Percentiles rank a stretch among this genome's conserved stretches.
Conservation (phyloP, 129 eudicot species). For the Tagetes erecta region DNA sequence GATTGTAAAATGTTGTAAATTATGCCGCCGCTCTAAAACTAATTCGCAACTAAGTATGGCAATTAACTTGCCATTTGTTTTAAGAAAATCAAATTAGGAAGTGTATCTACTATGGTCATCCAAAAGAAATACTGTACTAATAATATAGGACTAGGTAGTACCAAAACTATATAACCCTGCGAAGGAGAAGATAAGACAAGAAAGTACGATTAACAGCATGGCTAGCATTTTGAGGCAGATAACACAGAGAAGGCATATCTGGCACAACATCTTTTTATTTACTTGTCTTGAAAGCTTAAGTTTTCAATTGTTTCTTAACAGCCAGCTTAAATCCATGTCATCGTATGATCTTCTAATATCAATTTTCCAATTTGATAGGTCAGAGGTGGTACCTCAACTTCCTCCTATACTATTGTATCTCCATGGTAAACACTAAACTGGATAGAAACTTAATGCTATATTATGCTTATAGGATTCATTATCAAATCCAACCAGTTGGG, state of each 20-base stretch:
- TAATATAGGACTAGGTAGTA: neutral
- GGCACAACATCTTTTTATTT: slow-evolving; percentile 10
- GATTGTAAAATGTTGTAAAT: no score
- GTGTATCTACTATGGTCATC: slow-evolving; percentile 9
- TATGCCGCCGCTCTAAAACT: neutral
- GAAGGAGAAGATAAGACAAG: neutral
- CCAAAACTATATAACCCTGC: neutral
- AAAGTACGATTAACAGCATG: neutral
- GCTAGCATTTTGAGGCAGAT: neutral
- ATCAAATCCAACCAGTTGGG: slow-evolving; percentile 2
- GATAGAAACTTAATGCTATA: neutral
- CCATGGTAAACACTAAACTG: slow-evolving; percentile 12
- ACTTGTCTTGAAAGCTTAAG: neutral
- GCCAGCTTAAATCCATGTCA: neutral
- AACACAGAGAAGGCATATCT: slow-evolving; percentile 7
- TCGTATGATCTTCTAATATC: neutral
- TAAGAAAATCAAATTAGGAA: neutral
- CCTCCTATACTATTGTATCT: slow-evolving; percentile 5
- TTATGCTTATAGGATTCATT: neutral
- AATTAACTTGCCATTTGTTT: neutral
- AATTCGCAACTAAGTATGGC: neutral
- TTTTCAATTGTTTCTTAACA: neutral
- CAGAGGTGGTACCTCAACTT: neutral
- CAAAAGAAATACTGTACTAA: slow-evolving; percentile 5
- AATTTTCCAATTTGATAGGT: neutral